phyloP scores from a whole-genome alignment of 768 basidiomycete species.

The Rhodotorula paludigena region DNA sequence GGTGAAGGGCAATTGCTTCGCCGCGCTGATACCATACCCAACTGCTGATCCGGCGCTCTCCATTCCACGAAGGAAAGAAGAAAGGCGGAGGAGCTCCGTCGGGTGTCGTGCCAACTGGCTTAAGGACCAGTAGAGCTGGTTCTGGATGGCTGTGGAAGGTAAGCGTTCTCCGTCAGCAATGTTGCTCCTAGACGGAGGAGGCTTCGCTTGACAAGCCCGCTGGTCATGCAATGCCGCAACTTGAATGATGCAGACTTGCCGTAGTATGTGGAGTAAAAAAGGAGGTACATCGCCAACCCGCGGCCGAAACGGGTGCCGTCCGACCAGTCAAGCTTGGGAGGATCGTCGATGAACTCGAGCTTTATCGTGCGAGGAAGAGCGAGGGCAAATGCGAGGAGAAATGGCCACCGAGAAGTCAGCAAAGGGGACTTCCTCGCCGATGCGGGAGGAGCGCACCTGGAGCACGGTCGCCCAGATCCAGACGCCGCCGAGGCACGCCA shows the following conservation, averaged over 20 bases:
- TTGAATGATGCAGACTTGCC: too few relatives aligned
- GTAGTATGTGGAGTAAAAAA: constrained; percentile 21
- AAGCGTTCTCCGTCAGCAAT: too few relatives aligned
- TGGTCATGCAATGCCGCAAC: too few relatives aligned
- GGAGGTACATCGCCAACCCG: neutral
- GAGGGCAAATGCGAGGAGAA: neutral
- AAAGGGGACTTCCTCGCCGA: too few relatives aligned
- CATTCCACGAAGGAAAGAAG: constrained; percentile 30
- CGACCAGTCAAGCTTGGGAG: constrained; percentile 17
- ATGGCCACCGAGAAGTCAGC: neutral
- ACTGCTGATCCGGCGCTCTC: constrained; percentile 25
- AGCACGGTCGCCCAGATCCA: constrained; percentile 29
- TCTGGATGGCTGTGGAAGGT: too few relatives aligned
- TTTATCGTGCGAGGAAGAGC: neutral
- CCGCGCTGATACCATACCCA: constrained; percentile 26
- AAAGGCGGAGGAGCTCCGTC: constrained; percentile 31
- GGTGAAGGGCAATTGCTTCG: constrained; percentile 17
- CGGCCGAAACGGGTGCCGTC: neutral
- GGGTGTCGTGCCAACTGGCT: constrained; percentile 2
- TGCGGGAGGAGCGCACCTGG: neutral
- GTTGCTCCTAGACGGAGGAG: too few relatives aligned
- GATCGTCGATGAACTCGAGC: neutral
- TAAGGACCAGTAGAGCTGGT: constrained; percentile 12
- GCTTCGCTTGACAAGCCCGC: too few relatives aligned
- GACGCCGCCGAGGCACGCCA: neutral